phyloP scores from a whole-genome alignment of 305 asterid species.

The Fraxinus xanthoxyloides region DNA sequence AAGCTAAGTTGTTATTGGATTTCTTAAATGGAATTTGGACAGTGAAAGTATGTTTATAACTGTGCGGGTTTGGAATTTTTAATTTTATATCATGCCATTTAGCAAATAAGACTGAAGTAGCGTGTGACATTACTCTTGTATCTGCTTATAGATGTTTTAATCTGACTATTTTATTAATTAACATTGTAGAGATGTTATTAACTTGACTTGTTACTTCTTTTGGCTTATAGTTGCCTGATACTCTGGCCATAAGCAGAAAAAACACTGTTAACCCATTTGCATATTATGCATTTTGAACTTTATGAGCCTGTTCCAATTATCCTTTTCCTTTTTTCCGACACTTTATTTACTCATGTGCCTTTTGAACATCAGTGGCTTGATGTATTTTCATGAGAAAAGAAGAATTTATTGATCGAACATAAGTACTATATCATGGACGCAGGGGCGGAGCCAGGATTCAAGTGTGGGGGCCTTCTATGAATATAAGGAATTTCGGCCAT shows the following conservation, averaged over 20 bases:
- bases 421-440: background rate
- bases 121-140: constrained; percentile 8
- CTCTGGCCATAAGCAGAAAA: background rate
- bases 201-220: background rate
- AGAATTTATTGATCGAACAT: background rate
- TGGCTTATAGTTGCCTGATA: background rate
- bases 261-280: background rate
- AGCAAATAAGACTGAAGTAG: constrained; percentile 16
- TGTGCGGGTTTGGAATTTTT: background rate
- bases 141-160: constrained; percentile 8
- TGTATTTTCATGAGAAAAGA: background rate
- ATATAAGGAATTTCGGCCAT: background rate
- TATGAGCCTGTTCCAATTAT: background rate
- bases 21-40: background rate
- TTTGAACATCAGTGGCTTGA: background rate
- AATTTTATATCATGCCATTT: constrained; percentile 11
- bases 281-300: background rate
- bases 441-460: background rate
- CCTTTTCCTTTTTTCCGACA: background rate
- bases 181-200: background rate
- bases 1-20: background rate
- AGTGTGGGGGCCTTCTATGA: background rate
- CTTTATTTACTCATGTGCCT: background rate
- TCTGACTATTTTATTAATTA: constrained; percentile 1
- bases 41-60: background rate